Base-by-base conservation (phyloP, 208 protist genomes). In the Herpetomonas samuelpessoai region DNA sequence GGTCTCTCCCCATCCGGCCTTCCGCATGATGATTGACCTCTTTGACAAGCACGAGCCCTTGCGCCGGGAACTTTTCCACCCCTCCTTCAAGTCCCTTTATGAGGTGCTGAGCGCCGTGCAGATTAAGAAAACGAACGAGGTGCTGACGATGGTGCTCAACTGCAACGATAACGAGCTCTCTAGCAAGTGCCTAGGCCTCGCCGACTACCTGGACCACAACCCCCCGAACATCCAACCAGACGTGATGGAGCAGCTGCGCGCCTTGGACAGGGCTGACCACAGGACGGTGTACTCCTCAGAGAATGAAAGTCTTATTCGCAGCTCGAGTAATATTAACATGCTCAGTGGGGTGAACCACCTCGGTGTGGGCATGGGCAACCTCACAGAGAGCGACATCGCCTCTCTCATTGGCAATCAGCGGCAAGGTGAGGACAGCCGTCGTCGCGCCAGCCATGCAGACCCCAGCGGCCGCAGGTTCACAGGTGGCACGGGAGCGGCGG, bases 141-240 rank as follows among this genome's bases (percentile, higher is more conserved):
- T 96, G 63, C 77, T 96, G 25, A 89, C 86, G 24, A 58, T 85
- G 47, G 83, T 88, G 21, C 75, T 96, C 46, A 83, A 82, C 60
- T 81, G 80, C 62, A 79, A 71, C 54, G 90, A 96, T 53, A 85
- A 69, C 46, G 90, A 96, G 68, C 68, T 96, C 10, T 74, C 86
- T 21, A 89, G 81, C 55, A 87, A 89, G 66, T 93, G 86, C 48
- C 79, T 96, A 27, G 67, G 81, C 24, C 79, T 96, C 31, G 78
- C 86, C n/a, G 90, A 93, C 65, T 96, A 96, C 73, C 78, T 96
- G 30, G 83, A 96, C 59, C 90, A 96, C 63, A 88, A 93, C 70
- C 76, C 79, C 27, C 90, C 86, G 1, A 78, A 67, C 48, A 66
- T 96, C 26, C 76, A 80, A 24, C 71, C 76, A n/a, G 76, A 80